Base-by-base conservation (phyloP, 2,329 filamentous ascomycete species). In the Penicillium sp. region DNA sequence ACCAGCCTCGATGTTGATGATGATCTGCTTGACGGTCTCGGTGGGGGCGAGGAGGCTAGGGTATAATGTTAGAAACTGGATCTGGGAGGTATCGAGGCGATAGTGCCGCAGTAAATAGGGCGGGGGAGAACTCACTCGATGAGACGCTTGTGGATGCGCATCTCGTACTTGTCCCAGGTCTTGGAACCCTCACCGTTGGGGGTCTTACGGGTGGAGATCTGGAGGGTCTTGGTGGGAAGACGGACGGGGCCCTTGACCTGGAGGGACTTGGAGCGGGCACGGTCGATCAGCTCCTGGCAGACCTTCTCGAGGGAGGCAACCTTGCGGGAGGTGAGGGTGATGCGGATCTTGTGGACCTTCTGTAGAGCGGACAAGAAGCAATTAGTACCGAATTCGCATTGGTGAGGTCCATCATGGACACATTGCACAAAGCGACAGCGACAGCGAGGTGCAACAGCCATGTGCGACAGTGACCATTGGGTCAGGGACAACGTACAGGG, bases 111-210 rank as follows among this genome's bases (percentile, higher is more conserved):
- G n/a, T n/a, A 0, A 16, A 34, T 20, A 31, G 32, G 38, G 44
- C 10, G 4, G 44, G 53, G 47, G 11, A 50, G 39, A 43, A 84
- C 86, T 72, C 77, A 90, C 86, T 96, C 92, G 76, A 97, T 97
- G 76, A 97, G 85, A 72, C 92, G 89, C 89, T 97, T 97, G 87
- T 97, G 92, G 79, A 97, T 96, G 83, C 93, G 89, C 92, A 99
- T 95, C 89, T 99, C 93, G 81, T 85, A 99, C 80, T 85, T 88
- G 79, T 97, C 94, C 94, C 94, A 99, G 76, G 94, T 99, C 91
- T 99, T 99, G 81, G 89, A 95, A 83, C 94, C 94, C 87, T 99
- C 94, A 89, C 94, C 94, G 82, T 90, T 94, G 79, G 94, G 94
- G 67, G 94, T 97, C 89, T 99, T 99, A 76, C 94, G 89, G 85